Conservation (phyloP, 1,284 basidiomycete genomes). For the Apiotrichum laibachii region DNA sequence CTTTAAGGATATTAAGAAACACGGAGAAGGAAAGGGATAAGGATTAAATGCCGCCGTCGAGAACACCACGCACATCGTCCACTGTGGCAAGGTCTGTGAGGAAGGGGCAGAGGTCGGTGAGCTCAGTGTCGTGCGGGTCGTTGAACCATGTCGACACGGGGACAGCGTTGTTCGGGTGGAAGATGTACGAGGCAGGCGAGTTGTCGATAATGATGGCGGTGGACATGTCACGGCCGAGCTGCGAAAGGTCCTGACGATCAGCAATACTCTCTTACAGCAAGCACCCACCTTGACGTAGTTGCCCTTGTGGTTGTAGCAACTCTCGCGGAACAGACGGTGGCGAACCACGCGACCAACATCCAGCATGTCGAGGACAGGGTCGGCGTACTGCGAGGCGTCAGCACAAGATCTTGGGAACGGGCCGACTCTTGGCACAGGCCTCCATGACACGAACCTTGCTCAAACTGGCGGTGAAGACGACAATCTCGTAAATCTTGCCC, state of each 20-base stretch:
- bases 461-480: conserved; percentile 95
- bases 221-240: conserved; percentile 85
- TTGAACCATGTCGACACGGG: conserved; percentile 99
- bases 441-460: conserved; percentile 61
- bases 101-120: conserved; percentile 93
- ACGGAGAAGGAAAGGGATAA: neutral
- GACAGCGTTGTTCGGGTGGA: conserved; percentile 98
- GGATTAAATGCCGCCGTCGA: conserved; percentile 58
- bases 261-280: neutral
- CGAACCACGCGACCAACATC: conserved; percentile 87
- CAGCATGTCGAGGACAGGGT: conserved; percentile 95
- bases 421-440: conserved; percentile 53
- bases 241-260: conserved; percentile 77
- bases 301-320: conserved; percentile 97
- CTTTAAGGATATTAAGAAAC: neutral
- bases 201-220: conserved; percentile 99
- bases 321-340: conserved; percentile 96
- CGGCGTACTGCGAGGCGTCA: conserved; percentile 66
- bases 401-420: conserved; percentile 13
- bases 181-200: conserved; percentile 97
- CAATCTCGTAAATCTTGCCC: conserved; percentile 97
- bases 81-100: conserved; percentile 79
- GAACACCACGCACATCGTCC: conserved; percentile 86
- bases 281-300: conserved; percentile 92
- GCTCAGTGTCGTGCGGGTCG: conserved; percentile 93